These are phyloP conservation scores for Malus hybrid DNA, from an alignment of 331 rosid genomes.

Conservation along the genomic window DNA sequence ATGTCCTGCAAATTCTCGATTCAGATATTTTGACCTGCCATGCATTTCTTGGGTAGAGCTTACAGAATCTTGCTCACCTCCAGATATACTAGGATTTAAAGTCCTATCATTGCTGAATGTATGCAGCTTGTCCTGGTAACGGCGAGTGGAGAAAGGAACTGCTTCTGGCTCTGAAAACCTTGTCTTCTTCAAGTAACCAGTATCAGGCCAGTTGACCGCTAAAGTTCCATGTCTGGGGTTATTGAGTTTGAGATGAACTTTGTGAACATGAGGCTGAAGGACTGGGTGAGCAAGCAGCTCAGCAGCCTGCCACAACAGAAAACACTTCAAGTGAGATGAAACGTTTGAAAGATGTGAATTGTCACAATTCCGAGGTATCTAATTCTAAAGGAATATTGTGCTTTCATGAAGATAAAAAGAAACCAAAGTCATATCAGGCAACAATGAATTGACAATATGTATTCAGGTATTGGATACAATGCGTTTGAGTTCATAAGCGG, in stretches of 20 bases:
- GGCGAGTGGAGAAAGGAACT: slow-evolving; percentile 18
- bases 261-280: slow-evolving; percentile 72
- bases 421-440: neutral
- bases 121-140: slow-evolving; percentile 38
- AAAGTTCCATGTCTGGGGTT: slow-evolving; percentile 58
- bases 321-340: slow-evolving; percentile 30
- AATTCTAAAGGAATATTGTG: neutral
- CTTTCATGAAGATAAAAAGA: neutral
- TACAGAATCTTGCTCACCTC: slow-evolving; percentile 62
- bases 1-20: slow-evolving; percentile 36
- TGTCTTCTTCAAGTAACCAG: slow-evolving; percentile 56
- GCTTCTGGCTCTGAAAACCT: slow-evolving; percentile 58
- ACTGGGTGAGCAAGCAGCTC: slow-evolving; percentile 77
- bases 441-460: neutral
- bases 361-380: neutral
- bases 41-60: slow-evolving; percentile 69
- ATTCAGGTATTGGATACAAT: neutral
- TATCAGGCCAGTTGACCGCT: slow-evolving; percentile 45
- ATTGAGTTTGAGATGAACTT: slow-evolving; percentile 77
- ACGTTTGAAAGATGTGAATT: neutral
- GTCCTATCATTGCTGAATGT: slow-evolving; percentile 70
- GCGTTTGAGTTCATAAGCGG: neutral
- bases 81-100: slow-evolving; percentile 75
- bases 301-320: slow-evolving; percentile 62
- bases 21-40: slow-evolving; percentile 42